Evolutionary conservation across 345 rosid species (phyloP).

Genomic region (Noccaea caerulescens): DNA sequence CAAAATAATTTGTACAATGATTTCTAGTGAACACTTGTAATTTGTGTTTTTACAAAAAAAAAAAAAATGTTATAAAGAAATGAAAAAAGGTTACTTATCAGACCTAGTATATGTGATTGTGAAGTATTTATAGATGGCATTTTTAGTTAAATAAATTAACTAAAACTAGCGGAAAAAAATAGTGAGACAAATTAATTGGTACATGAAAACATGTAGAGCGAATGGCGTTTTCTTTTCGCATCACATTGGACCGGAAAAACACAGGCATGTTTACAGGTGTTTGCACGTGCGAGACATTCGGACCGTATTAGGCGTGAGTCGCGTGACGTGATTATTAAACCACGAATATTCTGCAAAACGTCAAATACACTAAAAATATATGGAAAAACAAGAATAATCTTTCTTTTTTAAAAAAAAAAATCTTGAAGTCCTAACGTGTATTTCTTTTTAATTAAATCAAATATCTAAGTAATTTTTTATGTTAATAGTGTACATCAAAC

Average conservation of each 20-base stretch:
- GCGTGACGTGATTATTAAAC: slow-evolving; percentile 19
- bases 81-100: not conserved
- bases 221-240: not conserved
- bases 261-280: not conserved
- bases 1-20: not conserved
- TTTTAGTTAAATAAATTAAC: not conserved
- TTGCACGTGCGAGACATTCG: slow-evolving; percentile 24
- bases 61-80: no score
- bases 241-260: not conserved
- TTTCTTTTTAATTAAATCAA: not conserved
- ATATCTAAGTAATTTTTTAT: not conserved
- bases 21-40: no score
- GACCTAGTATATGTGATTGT: no score
- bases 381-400: not conserved
- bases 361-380: not conserved
- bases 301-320: slow-evolving; percentile 15
- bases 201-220: not conserved
- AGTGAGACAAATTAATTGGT: not conserved
- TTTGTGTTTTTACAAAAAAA: no score
- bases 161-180: not conserved
- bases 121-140: no score
- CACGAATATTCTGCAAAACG: slow-evolving; percentile 29
- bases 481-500: slow-evolving; percentile 16
- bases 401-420: not conserved
- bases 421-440: slow-evolving; percentile 16